Percentiles rank a stretch among this genome's conserved stretches.
Conservation (phyloP, 306 rosid species). For the Sesbania bispinosa region DNA sequence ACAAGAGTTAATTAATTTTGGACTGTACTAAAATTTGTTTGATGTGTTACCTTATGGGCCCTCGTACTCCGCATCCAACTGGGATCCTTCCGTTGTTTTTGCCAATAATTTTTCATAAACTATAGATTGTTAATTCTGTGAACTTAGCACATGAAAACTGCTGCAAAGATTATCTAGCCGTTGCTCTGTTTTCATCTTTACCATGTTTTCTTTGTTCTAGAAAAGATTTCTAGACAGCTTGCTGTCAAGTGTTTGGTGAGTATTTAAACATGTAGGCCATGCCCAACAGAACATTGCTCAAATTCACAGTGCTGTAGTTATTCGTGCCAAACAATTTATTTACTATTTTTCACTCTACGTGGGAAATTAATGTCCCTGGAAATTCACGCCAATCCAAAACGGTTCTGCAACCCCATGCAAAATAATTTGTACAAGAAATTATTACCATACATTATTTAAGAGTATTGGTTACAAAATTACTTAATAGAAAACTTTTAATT, state of each 20-base stretch:
- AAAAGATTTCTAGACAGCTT: too few species aligned
- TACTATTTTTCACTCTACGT: conserved; percentile 1
- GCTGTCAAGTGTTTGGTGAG: conserved; percentile 22
- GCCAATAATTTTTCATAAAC: not conserved
- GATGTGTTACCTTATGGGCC: not conserved
- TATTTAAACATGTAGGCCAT: conserved; percentile 44
- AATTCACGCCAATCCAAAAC: conserved; percentile 27
- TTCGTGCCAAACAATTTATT: conserved; percentile 12
- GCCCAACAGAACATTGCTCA: conserved; percentile 15
- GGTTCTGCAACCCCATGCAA: too few species aligned
- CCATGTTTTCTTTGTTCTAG: not conserved
- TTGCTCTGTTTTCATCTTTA: conserved; percentile 42
- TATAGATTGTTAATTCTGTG: not conserved
- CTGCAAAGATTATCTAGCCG: conserved; percentile 38
- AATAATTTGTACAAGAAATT: too few species aligned
- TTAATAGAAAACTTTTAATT: too few species aligned
- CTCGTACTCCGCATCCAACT: not conserved
- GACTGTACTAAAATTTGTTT: not conserved
- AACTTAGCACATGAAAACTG: conserved; percentile 26
- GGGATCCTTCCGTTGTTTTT: not conserved
- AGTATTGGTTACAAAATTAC: too few species aligned
- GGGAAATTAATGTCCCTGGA: conserved; percentile 26
- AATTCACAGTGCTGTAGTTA: conserved; percentile 19
- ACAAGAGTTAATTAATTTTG: not conserved
- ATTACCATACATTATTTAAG: too few species aligned